phyloP scores from a whole-genome alignment of 495 filamentous ascomycete genomes.

The Hypoxylon cercidicola region DNA sequence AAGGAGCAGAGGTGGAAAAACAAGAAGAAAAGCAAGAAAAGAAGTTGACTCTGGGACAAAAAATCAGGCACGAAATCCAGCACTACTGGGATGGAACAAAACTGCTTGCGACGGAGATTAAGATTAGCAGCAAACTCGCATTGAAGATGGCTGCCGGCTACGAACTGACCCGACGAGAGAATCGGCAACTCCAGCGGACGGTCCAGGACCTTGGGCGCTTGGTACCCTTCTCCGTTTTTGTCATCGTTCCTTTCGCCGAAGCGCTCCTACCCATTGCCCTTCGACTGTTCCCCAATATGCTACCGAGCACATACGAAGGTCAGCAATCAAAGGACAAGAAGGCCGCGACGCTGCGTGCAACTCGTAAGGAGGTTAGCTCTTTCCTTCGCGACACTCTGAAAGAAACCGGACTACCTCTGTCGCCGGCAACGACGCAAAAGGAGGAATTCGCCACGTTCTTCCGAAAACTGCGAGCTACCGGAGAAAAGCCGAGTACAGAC shows the following conservation, averaged over 20 bases:
- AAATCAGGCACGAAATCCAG: constrained; percentile 87
- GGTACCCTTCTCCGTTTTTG: constrained; percentile 95
- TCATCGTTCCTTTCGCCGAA: constrained; percentile 97
- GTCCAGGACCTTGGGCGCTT: constrained; percentile 92
- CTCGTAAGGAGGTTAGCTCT: constrained; percentile 90
- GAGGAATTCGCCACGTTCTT: constrained; percentile 99
- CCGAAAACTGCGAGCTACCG: constrained; percentile 92
- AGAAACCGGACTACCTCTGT: constrained; percentile 91
- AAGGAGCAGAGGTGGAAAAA: constrained; percentile 58
- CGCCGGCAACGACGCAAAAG: constrained; percentile 83
- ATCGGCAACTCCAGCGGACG: constrained; percentile 90
- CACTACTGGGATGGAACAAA: constrained; percentile 99
- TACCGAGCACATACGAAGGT: constrained; percentile 96
- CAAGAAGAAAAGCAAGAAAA: constrained; percentile 75
- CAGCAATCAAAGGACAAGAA: constrained; percentile 90
- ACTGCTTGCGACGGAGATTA: constrained; percentile 89
- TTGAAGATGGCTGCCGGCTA: constrained; percentile 98
- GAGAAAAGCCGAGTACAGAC: constrained; percentile 83
- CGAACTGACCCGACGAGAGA: constrained; percentile 92
- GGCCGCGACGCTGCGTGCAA: constrained; percentile 81
- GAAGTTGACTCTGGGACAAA: constrained; percentile 88
- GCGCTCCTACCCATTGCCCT: constrained; percentile 92
- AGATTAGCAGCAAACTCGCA: constrained; percentile 88
- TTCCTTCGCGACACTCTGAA: constrained; percentile 91
- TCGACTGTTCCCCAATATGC: constrained; percentile 93